Conservation (phyloP, 768 basidiomycete species). For the Cystobasidium ongulense region DNA sequence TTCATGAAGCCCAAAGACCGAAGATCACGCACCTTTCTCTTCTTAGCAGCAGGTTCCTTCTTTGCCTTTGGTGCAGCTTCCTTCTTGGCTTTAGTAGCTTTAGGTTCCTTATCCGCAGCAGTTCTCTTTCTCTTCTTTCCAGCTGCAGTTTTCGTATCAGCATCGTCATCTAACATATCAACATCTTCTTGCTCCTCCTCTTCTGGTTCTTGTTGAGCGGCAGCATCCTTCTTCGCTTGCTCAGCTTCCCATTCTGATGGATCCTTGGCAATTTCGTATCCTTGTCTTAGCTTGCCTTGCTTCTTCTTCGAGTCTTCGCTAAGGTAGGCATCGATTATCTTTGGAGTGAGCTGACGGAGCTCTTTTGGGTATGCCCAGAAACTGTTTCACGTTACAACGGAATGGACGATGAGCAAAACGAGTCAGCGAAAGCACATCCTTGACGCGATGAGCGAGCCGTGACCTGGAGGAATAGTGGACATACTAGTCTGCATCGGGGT, state of each 20-base stretch:
- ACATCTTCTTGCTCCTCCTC: slow-evolving; percentile 53
- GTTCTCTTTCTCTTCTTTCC: slow-evolving; percentile 46
- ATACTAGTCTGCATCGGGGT: slow-evolving; percentile 88
- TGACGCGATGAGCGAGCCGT: slow-evolving; percentile 4
- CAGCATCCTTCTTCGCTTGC: slow-evolving; percentile 49
- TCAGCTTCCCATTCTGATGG: slow-evolving; percentile 58
- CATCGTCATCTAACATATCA: slow-evolving; percentile 40
- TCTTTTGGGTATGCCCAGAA: slow-evolving; percentile 77
- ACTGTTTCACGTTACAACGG: slow-evolving; percentile 48
- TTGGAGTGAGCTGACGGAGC: slow-evolving; percentile 63
- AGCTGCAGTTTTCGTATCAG: slow-evolving; percentile 16
- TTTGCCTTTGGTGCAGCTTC: slow-evolving; percentile 47
- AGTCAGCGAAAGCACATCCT: background rate
- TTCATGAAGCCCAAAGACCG: no score
- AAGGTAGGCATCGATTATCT: slow-evolving; percentile 79
- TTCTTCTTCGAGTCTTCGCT: slow-evolving; percentile 61
- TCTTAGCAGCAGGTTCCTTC: slow-evolving; percentile 55
- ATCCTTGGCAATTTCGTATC: slow-evolving; percentile 60
- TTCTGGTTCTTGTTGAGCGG: slow-evolving; percentile 55
- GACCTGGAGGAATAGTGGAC: slow-evolving; percentile 45
- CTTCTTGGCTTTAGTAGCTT: slow-evolving; percentile 33
- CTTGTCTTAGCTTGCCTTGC: slow-evolving; percentile 65
- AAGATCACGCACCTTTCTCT: slow-evolving; percentile 39
- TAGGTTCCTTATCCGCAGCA: slow-evolving; percentile 47
- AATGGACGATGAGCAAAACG: no score